Base-by-base conservation (phyloP, 2,329 filamentous ascomycete species). In the Teratosphaeria zuluensis region DNA sequence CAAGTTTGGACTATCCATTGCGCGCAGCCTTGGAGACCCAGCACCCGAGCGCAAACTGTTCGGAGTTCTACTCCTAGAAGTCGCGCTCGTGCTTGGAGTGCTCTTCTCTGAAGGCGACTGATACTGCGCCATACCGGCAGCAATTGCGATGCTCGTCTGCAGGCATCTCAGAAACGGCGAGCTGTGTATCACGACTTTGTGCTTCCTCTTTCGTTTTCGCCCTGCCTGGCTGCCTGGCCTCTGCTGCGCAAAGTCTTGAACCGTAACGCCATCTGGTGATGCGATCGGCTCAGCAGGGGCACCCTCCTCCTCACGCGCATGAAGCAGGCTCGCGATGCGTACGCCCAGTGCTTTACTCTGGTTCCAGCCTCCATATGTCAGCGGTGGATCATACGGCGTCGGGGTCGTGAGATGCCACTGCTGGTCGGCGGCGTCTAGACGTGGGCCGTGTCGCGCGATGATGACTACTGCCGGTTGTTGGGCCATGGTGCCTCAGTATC, bases 161-260 rank as follows among this genome's bases (percentile, higher is more conserved):
- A 96, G 81, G 72, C 94, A 99, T 74, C 94, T 84, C 56, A 96
- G 77, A 69, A 92, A 99, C 0, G 94, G 94, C n/a, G 92, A 97
- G 63, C 85, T 89, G 75, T 99, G 92, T 59, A 99, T 84, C 66
- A 95, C 82, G 59, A 97, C 81, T 69, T 87, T 89, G 75, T 89
- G 90, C 65, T 80, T 83, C 64, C 79, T 81, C 70, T 80, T 84
- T 62, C 65, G 66, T 63, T 65, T 69, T 42, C 58, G 62, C 32
- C 56, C 61, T 12, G 51, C 11, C 19, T 57, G 48, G 28, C 53
- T 58, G 35, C 30, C 28, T 52, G 21, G 48, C 55, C 46, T 19
- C 16, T 33, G 54, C 46, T 55, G 38, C 24, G 54, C 64, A 30
- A 66, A 66, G 56, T 65, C 65, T 11, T 63, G 57, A 9, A 59